These are phyloP conservation scores for Hemerocallis citrina DNA, from an alignment of 106 monocot species.

Conservation along the genomic window DNA sequence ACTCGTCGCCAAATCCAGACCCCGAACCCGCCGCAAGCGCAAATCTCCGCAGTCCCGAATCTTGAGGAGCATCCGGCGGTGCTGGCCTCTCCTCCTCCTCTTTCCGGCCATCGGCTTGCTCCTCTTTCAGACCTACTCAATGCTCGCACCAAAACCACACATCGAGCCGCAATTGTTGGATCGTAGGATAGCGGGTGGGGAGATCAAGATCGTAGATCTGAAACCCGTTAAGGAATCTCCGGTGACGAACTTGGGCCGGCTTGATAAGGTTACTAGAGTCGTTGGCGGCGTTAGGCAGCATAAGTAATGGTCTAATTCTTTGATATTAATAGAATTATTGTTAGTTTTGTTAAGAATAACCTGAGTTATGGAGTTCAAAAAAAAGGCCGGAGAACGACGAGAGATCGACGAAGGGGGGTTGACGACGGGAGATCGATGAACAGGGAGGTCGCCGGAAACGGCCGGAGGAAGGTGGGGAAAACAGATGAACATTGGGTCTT, in stretches of 20 bases:
- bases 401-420: too few species aligned
- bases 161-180: background rate
- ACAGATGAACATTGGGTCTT: too few species aligned
- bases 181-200: too few species aligned
- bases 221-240: background rate
- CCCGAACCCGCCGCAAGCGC: conserved; percentile 37
- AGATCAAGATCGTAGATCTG: background rate
- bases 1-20: conserved; percentile 10
- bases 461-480: too few species aligned
- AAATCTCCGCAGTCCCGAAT: conserved; percentile 7
- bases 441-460: too few species aligned
- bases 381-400: too few species aligned
- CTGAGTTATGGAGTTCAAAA: too few species aligned
- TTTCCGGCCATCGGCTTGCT: conserved; percentile 33
- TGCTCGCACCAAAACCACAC: conserved; percentile 11
- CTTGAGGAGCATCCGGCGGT: conserved; percentile 24
- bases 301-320: too few species aligned
- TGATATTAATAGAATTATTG: too few species aligned
- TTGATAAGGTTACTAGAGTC: conserved; percentile 37
- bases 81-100: conserved; percentile 58
- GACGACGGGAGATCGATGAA: too few species aligned
- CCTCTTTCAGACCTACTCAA: conserved; percentile 26
- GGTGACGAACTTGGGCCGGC: conserved; percentile 40
- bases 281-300: conserved; percentile 39
- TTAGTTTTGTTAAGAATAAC: too few species aligned